Percentiles rank a stretch among this genome's conserved stretches.
phyloP scores from a whole-genome alignment of 139 green algal genomes.

The Chlorella sp. region DNA sequence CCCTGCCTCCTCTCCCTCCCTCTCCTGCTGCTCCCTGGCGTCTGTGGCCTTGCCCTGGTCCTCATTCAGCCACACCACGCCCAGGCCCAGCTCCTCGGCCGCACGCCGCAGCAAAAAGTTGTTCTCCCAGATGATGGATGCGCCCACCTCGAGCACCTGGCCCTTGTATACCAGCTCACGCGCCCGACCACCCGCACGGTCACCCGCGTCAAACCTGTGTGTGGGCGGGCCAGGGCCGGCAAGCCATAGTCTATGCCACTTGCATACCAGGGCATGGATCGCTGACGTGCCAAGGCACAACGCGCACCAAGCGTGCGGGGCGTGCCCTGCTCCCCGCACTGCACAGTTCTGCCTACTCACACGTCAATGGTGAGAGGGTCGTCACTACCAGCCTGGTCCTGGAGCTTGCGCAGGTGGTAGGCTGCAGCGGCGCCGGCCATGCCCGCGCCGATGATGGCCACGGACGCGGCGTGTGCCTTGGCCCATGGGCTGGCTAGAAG shows the following conservation, averaged over 20 bases:
- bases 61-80: not conserved
- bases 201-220: constrained; percentile 1
- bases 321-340: too few relatives aligned
- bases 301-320: too few relatives aligned
- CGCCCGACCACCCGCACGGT: constrained; percentile 2
- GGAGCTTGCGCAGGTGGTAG: constrained; percentile 13
- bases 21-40: not conserved
- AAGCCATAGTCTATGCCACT: too few relatives aligned
- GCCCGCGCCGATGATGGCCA: constrained; percentile 44
- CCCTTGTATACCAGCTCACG: constrained; percentile 3
- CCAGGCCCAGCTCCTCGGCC: not conserved
- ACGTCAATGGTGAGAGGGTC: not conserved
- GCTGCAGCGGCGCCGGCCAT: constrained; percentile 38
- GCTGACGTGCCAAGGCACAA: too few relatives aligned
- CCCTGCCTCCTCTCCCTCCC: not conserved
- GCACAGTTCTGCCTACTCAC: too few relatives aligned
- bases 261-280: too few relatives aligned
- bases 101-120: constrained; percentile 23
- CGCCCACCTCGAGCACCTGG: constrained; percentile 31
- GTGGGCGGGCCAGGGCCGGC: too few relatives aligned
- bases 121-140: constrained; percentile 34
- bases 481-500: too few relatives aligned
- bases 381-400: too few relatives aligned
- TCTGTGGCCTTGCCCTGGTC: not conserved
- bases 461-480: not conserved